Percentiles rank a stretch among this genome's conserved stretches.
Evolutionary conservation across 2,329 filamentous ascomycete genomes (phyloP).

Genomic region (Huntiella moniliformis): DNA sequence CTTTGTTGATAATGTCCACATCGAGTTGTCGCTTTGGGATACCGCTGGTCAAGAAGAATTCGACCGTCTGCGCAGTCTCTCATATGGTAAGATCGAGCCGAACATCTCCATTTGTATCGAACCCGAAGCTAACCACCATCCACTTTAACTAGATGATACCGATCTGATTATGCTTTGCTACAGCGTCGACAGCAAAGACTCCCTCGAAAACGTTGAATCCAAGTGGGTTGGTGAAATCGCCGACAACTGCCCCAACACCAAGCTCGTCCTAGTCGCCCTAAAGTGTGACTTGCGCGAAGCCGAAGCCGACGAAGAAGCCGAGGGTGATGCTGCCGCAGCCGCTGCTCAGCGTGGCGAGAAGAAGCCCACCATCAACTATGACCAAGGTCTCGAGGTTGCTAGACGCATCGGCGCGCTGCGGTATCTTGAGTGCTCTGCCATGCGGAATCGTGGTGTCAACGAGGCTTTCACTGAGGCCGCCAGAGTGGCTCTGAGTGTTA

Average conservation of each 20-base stretch:
- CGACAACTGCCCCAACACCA: slow-evolving; percentile 91
- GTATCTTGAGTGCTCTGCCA: slow-evolving; percentile 95
- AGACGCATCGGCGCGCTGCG: slow-evolving; percentile 80
- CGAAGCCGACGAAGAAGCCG: slow-evolving; percentile 44
- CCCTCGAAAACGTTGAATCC: slow-evolving; percentile 91
- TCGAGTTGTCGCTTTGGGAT: slow-evolving; percentile 95
- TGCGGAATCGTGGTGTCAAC: slow-evolving; percentile 94
- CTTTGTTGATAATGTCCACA: slow-evolving; percentile 92
- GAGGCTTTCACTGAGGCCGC: slow-evolving; percentile 97
- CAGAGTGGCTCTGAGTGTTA: slow-evolving; percentile 67
- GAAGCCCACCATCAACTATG: slow-evolving; percentile 67
- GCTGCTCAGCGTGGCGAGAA: slow-evolving; percentile 30
- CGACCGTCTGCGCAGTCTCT: slow-evolving; percentile 82
- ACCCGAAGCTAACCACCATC: not conserved
- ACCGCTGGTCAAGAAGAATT: slow-evolving; percentile 98
- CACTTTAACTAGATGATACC: slow-evolving; percentile 46
- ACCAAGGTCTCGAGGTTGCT: slow-evolving; percentile 78
- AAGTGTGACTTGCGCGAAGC: slow-evolving; percentile 91
- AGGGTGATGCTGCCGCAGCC: slow-evolving; percentile 24
- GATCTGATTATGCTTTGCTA: slow-evolving; percentile 99
- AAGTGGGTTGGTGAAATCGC: slow-evolving; percentile 98
- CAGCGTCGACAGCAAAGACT: slow-evolving; percentile 88
- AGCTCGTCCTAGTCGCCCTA: slow-evolving; percentile 82
- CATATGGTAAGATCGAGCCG: slow-evolving; percentile 46
- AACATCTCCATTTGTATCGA: not conserved